Evolutionary conservation across 192 early-diverging fungal species (phyloP), one percentile per base, ranked within the genome.

Genomic region (Pilobolus umbonatus): DNA sequence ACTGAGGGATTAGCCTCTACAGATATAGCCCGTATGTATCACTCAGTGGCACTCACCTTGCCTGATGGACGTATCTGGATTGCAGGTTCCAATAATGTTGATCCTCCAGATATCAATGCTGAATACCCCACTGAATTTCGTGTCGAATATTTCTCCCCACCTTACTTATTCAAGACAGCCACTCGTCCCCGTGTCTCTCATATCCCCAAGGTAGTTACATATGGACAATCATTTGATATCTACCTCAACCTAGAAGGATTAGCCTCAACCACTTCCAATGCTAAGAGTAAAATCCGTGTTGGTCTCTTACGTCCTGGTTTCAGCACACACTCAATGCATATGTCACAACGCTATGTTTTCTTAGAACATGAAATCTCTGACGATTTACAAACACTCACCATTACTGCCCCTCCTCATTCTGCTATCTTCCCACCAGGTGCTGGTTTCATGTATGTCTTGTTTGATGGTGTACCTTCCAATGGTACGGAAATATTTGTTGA

Each of bases 1-100:
- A 73, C 70, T 28, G 69, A 60, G 19, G 65, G 65, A 6, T 55
- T 81, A 35, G 68, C 60, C 8, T 58, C 73, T 25, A 75, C 75
- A n/a, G 70, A 79, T 43, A 81, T 85, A 69, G 71, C 80, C 1
- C 57, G 84, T 19, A 75, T 86, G 73, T 86, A 86, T 57, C 84
- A 86, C 57, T 83, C 80, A 2, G 73, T 75, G n/a, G 75, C 75
- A 4, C 57, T 69, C 1, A 62, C 61, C 12, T 40, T 84, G 28
- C 75, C 75, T 6, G 82, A 84, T 52, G 83, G 81, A 15, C 65
- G 75, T 15, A 73, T 86, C 34, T 69, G 78, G 62, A 75, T 85
- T 28, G 72, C 79, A 4, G 84, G 82, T 11, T 83, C 80, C 15
- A 80, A 79, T 45, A 77, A 77, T 39, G 79, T 81, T 52, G 67